Percentiles rank a stretch among this genome's conserved stretches.
phyloP scores from a whole-genome alignment of 805 yeast species.

The Cyberlindnera subsufficiens region DNA sequence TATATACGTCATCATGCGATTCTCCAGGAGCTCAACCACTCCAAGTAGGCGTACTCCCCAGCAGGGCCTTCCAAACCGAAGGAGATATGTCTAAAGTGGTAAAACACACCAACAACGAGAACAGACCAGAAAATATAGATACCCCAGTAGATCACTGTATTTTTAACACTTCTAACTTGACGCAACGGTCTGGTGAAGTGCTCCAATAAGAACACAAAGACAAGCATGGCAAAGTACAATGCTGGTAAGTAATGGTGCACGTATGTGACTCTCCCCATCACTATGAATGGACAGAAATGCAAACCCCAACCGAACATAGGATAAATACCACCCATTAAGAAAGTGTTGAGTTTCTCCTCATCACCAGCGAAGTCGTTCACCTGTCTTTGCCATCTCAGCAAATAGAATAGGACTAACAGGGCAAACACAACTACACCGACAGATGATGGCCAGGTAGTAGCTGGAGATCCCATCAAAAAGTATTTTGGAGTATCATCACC shows the following conservation, averaged over 20 bases:
- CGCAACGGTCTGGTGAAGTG: conserved; percentile 24
- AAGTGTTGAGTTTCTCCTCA: conserved; percentile 40
- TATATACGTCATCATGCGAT: conserved; percentile 19
- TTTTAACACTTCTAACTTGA: conserved; percentile 18
- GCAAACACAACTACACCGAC: conserved; percentile 51
- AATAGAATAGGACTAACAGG: conserved; percentile 27
- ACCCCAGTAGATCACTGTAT: conserved; percentile 19
- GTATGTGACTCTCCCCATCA: conserved; percentile 84
- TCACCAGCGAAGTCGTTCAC: conserved; percentile 47
- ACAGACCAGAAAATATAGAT: conserved; percentile 37
- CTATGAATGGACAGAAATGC: conserved; percentile 67
- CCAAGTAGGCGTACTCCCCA: conserved; percentile 34
- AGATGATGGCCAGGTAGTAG: conserved; percentile 72
- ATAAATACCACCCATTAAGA: conserved; percentile 66
- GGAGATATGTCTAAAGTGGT: conserved; percentile 55
- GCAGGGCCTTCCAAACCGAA: conserved; percentile 59
- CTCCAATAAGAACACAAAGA: conserved; percentile 49
- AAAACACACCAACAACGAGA: conserved; percentile 46
- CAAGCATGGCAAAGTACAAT: conserved; percentile 65
- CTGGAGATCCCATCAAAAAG: conserved; percentile 71
- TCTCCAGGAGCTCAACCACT: conserved; percentile 46
- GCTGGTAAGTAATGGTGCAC: conserved; percentile 86
- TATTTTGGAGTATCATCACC: conserved; percentile 50
- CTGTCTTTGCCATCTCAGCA: conserved; percentile 78
- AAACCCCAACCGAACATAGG: conserved; percentile 82